Percentiles rank a stretch among this genome's conserved stretches.
Conservation (phyloP, 2,329 filamentous ascomycete genomes). For the Calonectria fujianensis region DNA sequence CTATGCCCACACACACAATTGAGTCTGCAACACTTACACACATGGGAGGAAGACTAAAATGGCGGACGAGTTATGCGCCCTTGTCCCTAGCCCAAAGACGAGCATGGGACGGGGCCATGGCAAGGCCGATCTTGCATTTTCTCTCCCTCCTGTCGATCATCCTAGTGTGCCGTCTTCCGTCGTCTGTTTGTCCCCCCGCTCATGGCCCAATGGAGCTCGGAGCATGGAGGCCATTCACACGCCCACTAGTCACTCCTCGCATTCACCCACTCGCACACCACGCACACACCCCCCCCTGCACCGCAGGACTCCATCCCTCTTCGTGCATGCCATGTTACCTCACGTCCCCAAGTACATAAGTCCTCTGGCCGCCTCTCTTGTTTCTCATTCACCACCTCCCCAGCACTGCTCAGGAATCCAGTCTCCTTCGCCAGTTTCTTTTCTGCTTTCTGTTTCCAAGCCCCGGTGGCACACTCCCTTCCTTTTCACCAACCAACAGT, state of each 20-base stretch:
- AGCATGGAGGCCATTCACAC: conserved; percentile 3
- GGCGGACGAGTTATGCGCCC: conserved; percentile 26
- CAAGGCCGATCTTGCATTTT: conserved; percentile 40
- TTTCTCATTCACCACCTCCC: conserved; percentile 31
- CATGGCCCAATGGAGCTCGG: background rate
- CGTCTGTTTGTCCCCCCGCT: conserved; percentile 1
- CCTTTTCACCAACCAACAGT: conserved; percentile 18
- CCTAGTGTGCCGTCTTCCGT: conserved; percentile 11
- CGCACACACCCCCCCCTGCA: conserved; percentile 15
- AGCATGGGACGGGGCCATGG: conserved; percentile 26
- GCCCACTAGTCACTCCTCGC: conserved; percentile 14
- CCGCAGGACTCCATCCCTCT: conserved; percentile 5
- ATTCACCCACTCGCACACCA: conserved; percentile 8
- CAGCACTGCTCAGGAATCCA: conserved; percentile 54
- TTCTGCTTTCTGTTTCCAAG: conserved; percentile 41
- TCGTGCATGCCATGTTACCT: conserved; percentile 13
- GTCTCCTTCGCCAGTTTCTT: conserved; percentile 40
- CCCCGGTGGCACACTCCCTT: conserved; percentile 40
- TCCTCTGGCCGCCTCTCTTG: conserved; percentile 41
- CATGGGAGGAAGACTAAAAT: background rate
- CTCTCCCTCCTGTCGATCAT: conserved; percentile 36
- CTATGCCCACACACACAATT: conserved; percentile 13
- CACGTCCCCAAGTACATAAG: conserved; percentile 48
- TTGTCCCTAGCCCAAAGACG: background rate
- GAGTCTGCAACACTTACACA: conserved; percentile 9